These are phyloP conservation scores for Auriculariales sp. DNA, from an alignment of 768 basidiomycete genomes.

Conservation along the genomic window DNA sequence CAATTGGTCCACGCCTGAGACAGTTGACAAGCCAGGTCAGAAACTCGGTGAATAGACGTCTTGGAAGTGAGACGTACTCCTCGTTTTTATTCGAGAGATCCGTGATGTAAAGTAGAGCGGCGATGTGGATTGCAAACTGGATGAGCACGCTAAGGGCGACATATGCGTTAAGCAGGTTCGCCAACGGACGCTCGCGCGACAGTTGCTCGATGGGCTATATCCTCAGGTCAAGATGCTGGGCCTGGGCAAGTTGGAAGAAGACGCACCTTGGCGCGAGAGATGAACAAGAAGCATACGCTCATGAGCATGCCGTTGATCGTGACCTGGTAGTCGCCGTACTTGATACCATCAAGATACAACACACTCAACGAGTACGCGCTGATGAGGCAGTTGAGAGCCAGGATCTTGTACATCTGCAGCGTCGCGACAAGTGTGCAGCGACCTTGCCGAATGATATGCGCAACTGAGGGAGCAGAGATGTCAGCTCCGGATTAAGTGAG, in stretches of 20 bases:
- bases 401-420: slow-evolving; percentile 99
- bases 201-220: slow-evolving; percentile 88
- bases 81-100: slow-evolving; percentile 65
- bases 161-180: slow-evolving; percentile 95
- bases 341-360: slow-evolving; percentile 96
- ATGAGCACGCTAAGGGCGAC: slow-evolving; percentile 81
- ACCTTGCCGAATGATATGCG: slow-evolving; percentile 95
- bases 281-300: slow-evolving; percentile 97
- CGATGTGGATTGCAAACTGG: slow-evolving; percentile 91
- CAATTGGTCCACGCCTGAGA: slow-evolving; percentile 64
- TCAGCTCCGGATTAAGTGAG: background rate
- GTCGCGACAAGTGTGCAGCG: slow-evolving; percentile 98
- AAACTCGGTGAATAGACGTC: slow-evolving; percentile 1
- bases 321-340: slow-evolving; percentile 97
- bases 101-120: slow-evolving; percentile 84
- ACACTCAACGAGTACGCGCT: slow-evolving; percentile 97
- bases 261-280: slow-evolving; percentile 87
- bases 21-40: background rate
- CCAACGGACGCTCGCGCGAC: slow-evolving; percentile 81
- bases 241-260: background rate
- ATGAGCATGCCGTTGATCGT: slow-evolving; percentile 94
- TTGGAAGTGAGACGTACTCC: slow-evolving; percentile 38
- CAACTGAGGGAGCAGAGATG: slow-evolving; percentile 43
- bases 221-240: background rate
- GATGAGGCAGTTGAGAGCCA: slow-evolving; percentile 94